A percentile compares a stretch with the other conserved stretches of the same genome.
Conservation (phyloP, 495 filamentous ascomycete species). For the Cercophora scortea region DNA sequence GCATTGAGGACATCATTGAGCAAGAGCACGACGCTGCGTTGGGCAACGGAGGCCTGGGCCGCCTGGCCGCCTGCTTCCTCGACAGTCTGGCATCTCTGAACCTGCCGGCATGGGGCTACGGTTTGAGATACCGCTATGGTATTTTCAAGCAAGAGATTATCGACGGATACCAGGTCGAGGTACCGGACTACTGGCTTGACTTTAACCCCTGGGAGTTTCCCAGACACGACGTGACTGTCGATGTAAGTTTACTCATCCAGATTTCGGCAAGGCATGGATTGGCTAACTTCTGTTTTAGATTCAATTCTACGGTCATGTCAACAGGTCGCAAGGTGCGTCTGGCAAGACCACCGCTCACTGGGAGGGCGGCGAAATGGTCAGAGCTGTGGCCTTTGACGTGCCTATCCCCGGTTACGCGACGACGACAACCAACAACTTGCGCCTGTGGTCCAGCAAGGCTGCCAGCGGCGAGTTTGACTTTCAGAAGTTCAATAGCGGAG, state of each 20-base stretch:
- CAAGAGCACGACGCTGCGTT: constrained; percentile 96
- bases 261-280: background rate
- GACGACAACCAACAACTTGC: constrained; percentile 87
- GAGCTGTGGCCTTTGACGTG: constrained; percentile 90
- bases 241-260: constrained; percentile 35
- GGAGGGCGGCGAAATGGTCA: constrained; percentile 90
- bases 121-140: constrained; percentile 88
- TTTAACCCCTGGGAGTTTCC: constrained; percentile 99
- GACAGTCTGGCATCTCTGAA: constrained; percentile 92
- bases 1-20: constrained; percentile 88
- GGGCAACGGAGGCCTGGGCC: constrained; percentile 91
- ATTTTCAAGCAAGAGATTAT: constrained; percentile 99
- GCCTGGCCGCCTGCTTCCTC: constrained; percentile 91
- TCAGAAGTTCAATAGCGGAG: constrained; percentile 97
- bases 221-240: constrained; percentile 86
- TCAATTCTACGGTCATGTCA: constrained; percentile 86
- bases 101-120: constrained; percentile 96
- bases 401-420: constrained; percentile 90
- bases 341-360: constrained; percentile 67
- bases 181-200: constrained; percentile 98
- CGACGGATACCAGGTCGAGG: constrained; percentile 93
- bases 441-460: constrained; percentile 95
- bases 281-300: constrained; percentile 39
- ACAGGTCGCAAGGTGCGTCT: constrained; percentile 60
- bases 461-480: constrained; percentile 97